phyloP scores from a whole-genome alignment of 2,329 filamentous ascomycete species.

The Coniella vitis region DNA sequence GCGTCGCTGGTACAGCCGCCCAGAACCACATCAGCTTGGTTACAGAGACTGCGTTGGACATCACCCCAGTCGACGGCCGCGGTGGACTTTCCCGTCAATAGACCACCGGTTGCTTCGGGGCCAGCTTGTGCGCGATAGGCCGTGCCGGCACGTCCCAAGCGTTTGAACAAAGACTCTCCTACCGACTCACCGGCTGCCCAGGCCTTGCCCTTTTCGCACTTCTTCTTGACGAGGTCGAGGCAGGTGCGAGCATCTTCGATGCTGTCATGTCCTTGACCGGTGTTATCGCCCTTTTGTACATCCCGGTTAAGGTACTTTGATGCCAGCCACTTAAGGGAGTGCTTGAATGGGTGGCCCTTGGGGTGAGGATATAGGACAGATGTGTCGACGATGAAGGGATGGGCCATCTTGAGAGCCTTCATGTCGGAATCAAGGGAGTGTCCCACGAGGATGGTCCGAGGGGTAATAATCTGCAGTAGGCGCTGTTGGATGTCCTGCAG shows the following conservation, averaged over 20 bases:
- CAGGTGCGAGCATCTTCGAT: constrained; percentile 88
- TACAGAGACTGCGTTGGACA: constrained; percentile 52
- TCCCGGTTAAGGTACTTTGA: constrained; percentile 80
- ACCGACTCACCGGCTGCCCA: constrained; percentile 78
- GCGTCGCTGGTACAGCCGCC: constrained; percentile 51
- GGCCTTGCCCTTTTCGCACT: constrained; percentile 83
- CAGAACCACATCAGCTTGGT: constrained; percentile 49
- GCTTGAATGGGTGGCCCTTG: constrained; percentile 81
- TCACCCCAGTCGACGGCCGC: constrained; percentile 89
- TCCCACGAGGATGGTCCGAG: constrained; percentile 67
- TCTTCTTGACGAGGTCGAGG: constrained; percentile 87
- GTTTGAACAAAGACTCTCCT: constrained; percentile 83
- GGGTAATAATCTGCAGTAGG: constrained; percentile 65
- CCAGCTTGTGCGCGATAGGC: constrained; percentile 56
- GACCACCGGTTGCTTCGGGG: constrained; percentile 47
- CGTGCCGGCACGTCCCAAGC: constrained; percentile 60
- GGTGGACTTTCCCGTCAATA: constrained; percentile 53
- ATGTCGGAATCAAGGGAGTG: constrained; percentile 81
- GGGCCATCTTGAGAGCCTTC: constrained; percentile 74
- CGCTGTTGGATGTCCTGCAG: constrained; percentile 74
- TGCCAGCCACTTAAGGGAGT: constrained; percentile 80
- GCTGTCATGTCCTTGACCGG: constrained; percentile 71
- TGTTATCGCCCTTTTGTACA: constrained; percentile 73
- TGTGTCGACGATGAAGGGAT: constrained; percentile 92
- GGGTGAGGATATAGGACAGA: constrained; percentile 85